Base-by-base conservation (phyloP, 78 protist species). In the slime mould (Dictyostelium discoideum) region DNA sequence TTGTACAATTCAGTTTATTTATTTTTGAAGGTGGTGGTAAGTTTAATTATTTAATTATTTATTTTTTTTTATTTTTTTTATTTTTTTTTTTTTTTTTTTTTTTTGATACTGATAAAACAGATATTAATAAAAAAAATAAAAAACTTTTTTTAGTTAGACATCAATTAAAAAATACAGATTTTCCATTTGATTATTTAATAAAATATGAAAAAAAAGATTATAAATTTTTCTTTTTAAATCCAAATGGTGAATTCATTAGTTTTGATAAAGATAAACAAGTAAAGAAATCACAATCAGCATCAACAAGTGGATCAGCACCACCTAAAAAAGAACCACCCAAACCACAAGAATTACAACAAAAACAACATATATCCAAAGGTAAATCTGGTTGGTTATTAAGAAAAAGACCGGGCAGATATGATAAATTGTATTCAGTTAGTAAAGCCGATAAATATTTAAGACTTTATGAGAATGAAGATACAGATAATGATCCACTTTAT, bases 231-330 rank as follows among this genome's bases (percentile, higher is more conserved):
- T 82, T 90, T 69, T 63, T 90, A 40, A 72, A 82, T 82, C 79
- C 85, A 50, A 90, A 78, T 48, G 95, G 95, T 22, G 95, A 90
- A 10, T 90, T 90, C 83, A 90, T 90, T 60, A 90, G 84, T 82
- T 90, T 90, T 60, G 72, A 74, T 37, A 74, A 90, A 54, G 81
- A 80, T 29, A 57, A 44, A 4, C 50, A 44, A 29, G 69, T 60
- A 20, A 60, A 60, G 69, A 82, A 29, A 22, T 29, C 67, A 29
- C 29, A 29, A 50, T 24, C 29, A 22, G 8, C 42, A 44, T 16
- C 44, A 29, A 42, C 26, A 26, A 42, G 72, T 29, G 46, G 42
- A n/a, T 29, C 72, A 32, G 86, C 37, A 13, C 72, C 72, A 82
- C 86, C 86, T 16, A 82, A 29, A 26, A 29, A 50, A 29, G 65